These are phyloP conservation scores for Alternaria brassicae DNA, from an alignment of 2,329 filamentous ascomycete genomes.

Conservation along the genomic window DNA sequence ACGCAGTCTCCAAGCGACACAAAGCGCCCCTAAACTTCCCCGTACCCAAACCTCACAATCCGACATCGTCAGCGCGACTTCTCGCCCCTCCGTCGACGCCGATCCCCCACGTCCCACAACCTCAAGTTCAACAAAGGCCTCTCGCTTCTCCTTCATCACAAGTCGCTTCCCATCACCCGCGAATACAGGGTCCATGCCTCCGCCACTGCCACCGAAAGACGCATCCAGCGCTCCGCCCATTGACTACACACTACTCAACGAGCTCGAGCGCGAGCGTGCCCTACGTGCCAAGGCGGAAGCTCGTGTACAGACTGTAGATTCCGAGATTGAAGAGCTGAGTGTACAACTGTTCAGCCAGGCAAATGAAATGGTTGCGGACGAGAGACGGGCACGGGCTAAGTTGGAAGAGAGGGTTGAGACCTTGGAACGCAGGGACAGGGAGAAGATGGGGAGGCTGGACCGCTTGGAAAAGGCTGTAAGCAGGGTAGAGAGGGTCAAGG, in stretches of 20 bases:
- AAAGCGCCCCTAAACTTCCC: slow-evolving; percentile 7
- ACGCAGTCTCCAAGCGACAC: slow-evolving; percentile 55
- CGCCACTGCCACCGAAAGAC: slow-evolving; percentile 39
- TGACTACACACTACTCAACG: slow-evolving; percentile 64
- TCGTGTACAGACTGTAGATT: slow-evolving; percentile 69
- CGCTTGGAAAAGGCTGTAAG: slow-evolving; percentile 73
- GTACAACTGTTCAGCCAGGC: slow-evolving; percentile 80
- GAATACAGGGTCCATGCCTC: slow-evolving; percentile 34
- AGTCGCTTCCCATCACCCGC: slow-evolving; percentile 47
- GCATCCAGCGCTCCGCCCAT: slow-evolving; percentile 20
- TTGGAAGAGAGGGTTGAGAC: slow-evolving; percentile 74
- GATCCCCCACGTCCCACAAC: slow-evolving; percentile 41
- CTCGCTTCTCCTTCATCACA: slow-evolving; percentile 55
- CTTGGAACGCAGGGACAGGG: slow-evolving; percentile 72
- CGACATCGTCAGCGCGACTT: slow-evolving; percentile 20
- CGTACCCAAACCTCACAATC: slow-evolving; percentile 18
- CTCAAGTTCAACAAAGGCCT: slow-evolving; percentile 40
- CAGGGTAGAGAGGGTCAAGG: slow-evolving; percentile 73
- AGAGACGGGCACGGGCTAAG: slow-evolving; percentile 72
- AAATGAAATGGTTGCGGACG: slow-evolving; percentile 84
- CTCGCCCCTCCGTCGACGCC: slow-evolving; percentile 28
- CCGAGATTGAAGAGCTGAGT: slow-evolving; percentile 80
- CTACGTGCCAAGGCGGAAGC: slow-evolving; percentile 74
- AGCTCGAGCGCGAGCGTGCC: slow-evolving; percentile 70
- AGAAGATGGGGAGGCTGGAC: slow-evolving; percentile 73